Conservation (phyloP, 2,329 filamentous ascomycete species). For the Ramularia endophylla region DNA sequence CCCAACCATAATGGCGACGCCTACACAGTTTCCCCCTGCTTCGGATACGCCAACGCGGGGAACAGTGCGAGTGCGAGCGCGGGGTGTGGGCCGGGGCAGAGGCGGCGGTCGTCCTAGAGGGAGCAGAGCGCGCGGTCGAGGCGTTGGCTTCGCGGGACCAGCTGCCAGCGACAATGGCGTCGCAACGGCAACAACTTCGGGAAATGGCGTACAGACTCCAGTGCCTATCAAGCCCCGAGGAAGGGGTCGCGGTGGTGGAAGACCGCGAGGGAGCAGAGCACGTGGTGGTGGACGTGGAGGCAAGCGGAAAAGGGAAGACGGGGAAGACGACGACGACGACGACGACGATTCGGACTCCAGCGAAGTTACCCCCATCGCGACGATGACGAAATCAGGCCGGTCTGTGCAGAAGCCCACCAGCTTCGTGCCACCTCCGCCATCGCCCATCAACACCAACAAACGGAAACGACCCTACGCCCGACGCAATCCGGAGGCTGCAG, state of each 20-base stretch:
- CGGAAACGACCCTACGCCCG: conserved; percentile 53
- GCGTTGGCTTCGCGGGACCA: conserved; percentile 24
- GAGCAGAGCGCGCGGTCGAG: conserved; percentile 29
- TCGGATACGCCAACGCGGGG: conserved; percentile 27
- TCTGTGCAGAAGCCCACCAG: conserved; percentile 61
- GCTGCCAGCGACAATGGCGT: neutral
- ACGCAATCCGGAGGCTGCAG: conserved; percentile 50
- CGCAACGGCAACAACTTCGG: conserved; percentile 5
- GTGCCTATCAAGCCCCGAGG: conserved; percentile 18
- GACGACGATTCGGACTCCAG: conserved; percentile 29
- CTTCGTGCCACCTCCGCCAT: conserved; percentile 53
- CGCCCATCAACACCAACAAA: conserved; percentile 42
- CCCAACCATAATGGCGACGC: conserved; percentile 40
- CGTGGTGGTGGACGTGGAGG: conserved; percentile 29
- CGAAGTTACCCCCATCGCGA: conserved; percentile 52
- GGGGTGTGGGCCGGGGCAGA: conserved; percentile 26
- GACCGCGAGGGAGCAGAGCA: conserved; percentile 25
- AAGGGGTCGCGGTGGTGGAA: conserved; percentile 35
- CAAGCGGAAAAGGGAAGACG: conserved; percentile 32
- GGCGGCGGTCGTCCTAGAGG: conserved; percentile 26
- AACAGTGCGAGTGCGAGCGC: conserved; percentile 25
- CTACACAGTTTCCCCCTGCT: conserved; percentile 35
- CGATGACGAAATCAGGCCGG: conserved; percentile 69
- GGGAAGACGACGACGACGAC: conserved; percentile 31
- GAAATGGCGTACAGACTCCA: conserved; percentile 11